Evolutionary conservation across 2,329 filamentous ascomycete genomes (phyloP), one percentile per base, ranked within the genome.

Genomic region (Chaetomium strumarium): DNA sequence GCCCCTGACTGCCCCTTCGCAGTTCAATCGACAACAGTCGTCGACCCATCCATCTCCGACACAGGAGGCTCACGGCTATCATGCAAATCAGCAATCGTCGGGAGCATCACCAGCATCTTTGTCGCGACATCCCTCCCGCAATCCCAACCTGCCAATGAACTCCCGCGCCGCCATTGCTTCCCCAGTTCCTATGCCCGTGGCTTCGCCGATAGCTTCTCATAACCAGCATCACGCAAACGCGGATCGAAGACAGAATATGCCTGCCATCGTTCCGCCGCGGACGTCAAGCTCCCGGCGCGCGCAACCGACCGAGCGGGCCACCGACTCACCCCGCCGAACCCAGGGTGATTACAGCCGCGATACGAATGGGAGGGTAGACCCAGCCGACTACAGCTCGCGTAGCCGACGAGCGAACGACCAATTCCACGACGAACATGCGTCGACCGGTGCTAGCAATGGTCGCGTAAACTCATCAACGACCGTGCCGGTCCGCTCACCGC

Each of bases 261-360:
- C 86, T 49, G 85, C 88, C 20, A 78, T 88, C 61, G 84, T 86
- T 51, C 90, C 88, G 44, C 88, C 88, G 34, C 82, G 90, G 64
- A 91, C 88, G 8, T 95, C 72, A 14, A 70, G 64, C 59, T 71
- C 76, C 29, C 70, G 76, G 50, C 72, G 75, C 61, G 66, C 72
- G 14, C 71, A 76, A 49, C 61, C 72, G n/a, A 70, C 67, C 61
- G 76, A 79, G 44, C 73, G 72, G 55, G 63, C 68, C 37, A 64
- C 69, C 36, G 68, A 70, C 55, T 73, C 76, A 5, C 69, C 75
- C 2, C 69, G 71, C 50, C 70, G 72, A 52, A 66, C 62, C 7
- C 66, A 68, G 41, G 60, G 64, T 14, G 68, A 71, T 33, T 60
- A 62, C 41, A 67, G 66, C 49, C 68, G 66, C 33, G 69, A 69